Evolutionary conservation across 768 basidiomycete species (phyloP).

Genomic region (Leucosporidium yakuticum): DNA sequence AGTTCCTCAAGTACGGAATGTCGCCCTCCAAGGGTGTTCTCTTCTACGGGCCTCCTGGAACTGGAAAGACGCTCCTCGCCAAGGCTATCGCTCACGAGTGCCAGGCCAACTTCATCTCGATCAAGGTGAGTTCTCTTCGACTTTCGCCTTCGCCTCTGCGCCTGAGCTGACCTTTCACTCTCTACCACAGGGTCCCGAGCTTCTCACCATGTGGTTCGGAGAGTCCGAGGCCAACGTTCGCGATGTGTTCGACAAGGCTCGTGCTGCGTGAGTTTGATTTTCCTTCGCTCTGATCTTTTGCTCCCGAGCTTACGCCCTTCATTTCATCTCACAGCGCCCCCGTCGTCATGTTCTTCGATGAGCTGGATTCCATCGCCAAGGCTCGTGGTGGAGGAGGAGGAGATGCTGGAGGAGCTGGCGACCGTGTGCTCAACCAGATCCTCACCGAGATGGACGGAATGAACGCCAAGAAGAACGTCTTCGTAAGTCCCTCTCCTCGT

Average conservation of each 20-base stretch:
- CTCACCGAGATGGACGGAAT: constrained; percentile 99
- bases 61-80: constrained; percentile 96
- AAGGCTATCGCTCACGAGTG: constrained; percentile 99
- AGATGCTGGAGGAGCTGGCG: constrained; percentile 92
- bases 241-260: constrained; percentile 99
- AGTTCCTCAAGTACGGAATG: constrained; percentile 99
- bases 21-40: constrained; percentile 98
- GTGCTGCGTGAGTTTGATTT: constrained; percentile 57
- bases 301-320: not conserved
- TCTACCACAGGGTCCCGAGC: constrained; percentile 69
- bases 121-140: constrained; percentile 59
- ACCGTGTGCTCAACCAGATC: constrained; percentile 95
- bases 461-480: constrained; percentile 88
- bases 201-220: constrained; percentile 99
- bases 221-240: constrained; percentile 99
- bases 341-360: constrained; percentile 99
- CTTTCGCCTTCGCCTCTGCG: constrained; percentile 12
- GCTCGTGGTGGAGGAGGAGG: constrained; percentile 78
- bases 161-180: too few relatives aligned
- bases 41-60: constrained; percentile 99
- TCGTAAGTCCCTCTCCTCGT: constrained; percentile 18
- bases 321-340: constrained; percentile 53
- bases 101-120: constrained; percentile 98
- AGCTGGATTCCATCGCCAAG: constrained; percentile 98
- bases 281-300: not conserved